phyloP scores from a whole-genome alignment of 768 basidiomycete species.

The Tricholomella constricta region DNA sequence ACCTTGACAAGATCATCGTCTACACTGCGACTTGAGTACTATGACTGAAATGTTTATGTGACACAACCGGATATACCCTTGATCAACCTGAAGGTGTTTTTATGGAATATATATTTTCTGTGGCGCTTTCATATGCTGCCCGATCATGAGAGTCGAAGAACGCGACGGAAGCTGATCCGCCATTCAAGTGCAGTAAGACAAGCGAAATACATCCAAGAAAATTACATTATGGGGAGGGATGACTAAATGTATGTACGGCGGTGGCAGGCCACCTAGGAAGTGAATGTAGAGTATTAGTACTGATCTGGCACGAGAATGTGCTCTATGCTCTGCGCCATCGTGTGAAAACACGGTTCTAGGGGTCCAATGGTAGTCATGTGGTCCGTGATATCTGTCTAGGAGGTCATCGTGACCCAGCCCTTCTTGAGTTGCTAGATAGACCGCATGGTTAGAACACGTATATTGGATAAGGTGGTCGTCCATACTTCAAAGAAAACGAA shows the following conservation, averaged over 20 bases:
- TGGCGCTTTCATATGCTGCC: no score
- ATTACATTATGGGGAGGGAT: conserved; percentile 5
- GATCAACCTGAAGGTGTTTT: no score
- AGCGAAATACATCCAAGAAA: conserved; percentile 2
- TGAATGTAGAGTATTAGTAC: conserved; percentile 2
- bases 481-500: conserved; percentile 84
- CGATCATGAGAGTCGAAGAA: no score
- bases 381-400: conserved; percentile 6
- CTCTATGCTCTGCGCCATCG: not conserved
- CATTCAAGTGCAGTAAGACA: not conserved
- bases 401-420: conserved; percentile 44
- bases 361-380: not conserved
- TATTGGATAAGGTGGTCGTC: not conserved
- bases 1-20: conserved; percentile 63
- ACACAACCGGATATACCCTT: no score
- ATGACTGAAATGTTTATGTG: not conserved
- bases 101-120: no score
- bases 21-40: conserved; percentile 38
- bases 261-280: not conserved
- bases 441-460: conserved; percentile 1
- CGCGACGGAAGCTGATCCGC: not conserved
- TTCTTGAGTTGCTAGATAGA: conserved; percentile 67
- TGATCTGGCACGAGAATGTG: not conserved
- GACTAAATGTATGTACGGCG: conserved; percentile 2
- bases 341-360: not conserved